These are phyloP conservation scores for Podaxis sp. DNA, from an alignment of 768 basidiomycete genomes.

Conservation along the genomic window DNA sequence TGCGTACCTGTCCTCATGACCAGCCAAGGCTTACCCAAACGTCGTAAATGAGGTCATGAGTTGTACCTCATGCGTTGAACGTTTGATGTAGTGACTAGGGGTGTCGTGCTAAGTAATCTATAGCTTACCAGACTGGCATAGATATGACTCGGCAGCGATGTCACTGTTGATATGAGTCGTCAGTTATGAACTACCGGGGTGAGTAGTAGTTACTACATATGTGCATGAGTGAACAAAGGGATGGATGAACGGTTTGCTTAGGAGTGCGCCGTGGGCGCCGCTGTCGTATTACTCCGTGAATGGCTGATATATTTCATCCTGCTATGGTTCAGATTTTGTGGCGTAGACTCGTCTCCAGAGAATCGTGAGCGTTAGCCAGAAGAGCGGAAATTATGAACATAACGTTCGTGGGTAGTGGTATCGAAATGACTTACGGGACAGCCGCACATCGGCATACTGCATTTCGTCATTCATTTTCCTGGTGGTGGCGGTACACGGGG, in stretches of 20 bases:
- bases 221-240: neutral
- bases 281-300: too few relatives aligned
- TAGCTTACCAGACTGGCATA: neutral
- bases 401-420: neutral
- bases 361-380: neutral
- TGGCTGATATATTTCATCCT: neutral
- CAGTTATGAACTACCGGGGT: neutral
- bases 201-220: neutral
- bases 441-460: neutral
- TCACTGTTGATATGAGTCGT: neutral
- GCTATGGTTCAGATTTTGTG: slow-evolving; percentile 7
- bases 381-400: neutral
- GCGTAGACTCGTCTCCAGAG: neutral
- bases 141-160: neutral
- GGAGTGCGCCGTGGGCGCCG: neutral
- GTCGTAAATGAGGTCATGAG: slow-evolving; percentile 4
- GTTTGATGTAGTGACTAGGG: neutral
- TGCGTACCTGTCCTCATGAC: slow-evolving; percentile 6
- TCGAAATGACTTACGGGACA: neutral
- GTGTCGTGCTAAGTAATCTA: neutral
- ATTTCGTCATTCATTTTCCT: slow-evolving; percentile 1
- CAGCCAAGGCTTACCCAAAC: neutral
- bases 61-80: neutral
- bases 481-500: neutral
- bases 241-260: neutral